Evolutionary conservation across 306 rosid genomes (phyloP).

Genomic region (Castanea sativa): DNA sequence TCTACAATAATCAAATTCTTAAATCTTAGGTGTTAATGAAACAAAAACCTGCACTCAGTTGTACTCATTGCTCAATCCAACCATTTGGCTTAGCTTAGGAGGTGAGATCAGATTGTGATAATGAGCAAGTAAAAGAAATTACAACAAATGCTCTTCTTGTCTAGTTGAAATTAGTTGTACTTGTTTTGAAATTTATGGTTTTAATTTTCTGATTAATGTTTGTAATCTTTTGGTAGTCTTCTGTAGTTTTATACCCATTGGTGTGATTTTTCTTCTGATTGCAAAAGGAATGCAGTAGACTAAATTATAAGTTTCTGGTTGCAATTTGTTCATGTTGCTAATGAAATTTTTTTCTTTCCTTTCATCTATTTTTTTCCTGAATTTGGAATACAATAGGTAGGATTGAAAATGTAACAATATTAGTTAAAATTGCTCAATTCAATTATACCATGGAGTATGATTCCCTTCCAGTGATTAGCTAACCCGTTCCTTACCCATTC

Average conservation of each 20-base stretch:
- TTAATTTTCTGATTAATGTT: not conserved
- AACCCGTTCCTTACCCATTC: not conserved
- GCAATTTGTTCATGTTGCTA: not conserved
- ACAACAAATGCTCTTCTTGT: not conserved
- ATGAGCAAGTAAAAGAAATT: not conserved
- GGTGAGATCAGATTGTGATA: not conserved
- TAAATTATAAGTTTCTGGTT: not conserved
- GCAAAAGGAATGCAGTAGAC: not conserved
- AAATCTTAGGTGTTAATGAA: not conserved
- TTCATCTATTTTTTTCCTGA: not conserved
- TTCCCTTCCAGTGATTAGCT: not conserved
- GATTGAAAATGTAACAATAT: not conserved
- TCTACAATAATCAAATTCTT: not conserved
- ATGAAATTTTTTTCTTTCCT: not conserved
- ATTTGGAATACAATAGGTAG: not conserved
- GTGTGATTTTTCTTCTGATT: not conserved
- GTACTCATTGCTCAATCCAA: not conserved
- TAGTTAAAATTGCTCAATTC: not conserved
- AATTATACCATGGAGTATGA: not conserved
- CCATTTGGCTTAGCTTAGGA: not conserved
- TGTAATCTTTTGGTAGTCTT: not conserved
- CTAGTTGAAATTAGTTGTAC: not conserved
- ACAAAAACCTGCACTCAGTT: not conserved
- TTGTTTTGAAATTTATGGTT: not conserved
- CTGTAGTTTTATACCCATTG: not conserved